phyloP scores from a whole-genome alignment of 306 rosid genomes.

The Albizia julibrissin region DNA sequence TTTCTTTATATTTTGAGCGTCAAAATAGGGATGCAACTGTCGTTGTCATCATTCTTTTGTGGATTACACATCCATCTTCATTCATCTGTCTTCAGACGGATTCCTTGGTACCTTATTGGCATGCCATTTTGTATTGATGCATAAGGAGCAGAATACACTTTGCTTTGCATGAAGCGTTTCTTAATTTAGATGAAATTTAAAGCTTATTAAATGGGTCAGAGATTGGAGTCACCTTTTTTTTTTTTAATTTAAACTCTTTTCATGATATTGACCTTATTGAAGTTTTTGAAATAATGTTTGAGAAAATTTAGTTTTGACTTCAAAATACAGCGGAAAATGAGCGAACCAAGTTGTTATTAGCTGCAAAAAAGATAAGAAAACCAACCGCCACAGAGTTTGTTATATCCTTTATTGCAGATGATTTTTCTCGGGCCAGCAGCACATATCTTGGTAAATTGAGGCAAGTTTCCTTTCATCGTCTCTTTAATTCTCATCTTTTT shows the following conservation, averaged over 20 bases:
- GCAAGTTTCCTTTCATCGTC: slow-evolving; percentile 40
- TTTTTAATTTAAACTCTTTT: background rate
- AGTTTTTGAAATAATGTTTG: slow-evolving; percentile 17
- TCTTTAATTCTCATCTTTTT: slow-evolving; percentile 2
- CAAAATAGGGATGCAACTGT: background rate
- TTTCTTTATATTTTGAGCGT: slow-evolving; percentile 8
- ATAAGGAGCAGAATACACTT: background rate
- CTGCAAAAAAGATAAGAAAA: slow-evolving; percentile 69
- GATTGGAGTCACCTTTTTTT: background rate
- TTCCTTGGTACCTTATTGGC: background rate
- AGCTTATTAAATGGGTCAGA: slow-evolving; percentile 27
- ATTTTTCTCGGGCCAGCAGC: slow-evolving; percentile 62
- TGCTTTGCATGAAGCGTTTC: background rate
- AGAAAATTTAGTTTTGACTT: slow-evolving; percentile 29
- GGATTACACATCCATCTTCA: background rate
- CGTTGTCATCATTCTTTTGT: background rate
- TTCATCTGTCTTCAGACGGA: background rate
- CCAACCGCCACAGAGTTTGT: slow-evolving; percentile 60
- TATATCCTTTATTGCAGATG: slow-evolving; percentile 57
- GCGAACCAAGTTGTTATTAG: slow-evolving; percentile 60
- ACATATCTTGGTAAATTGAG: slow-evolving; percentile 76
- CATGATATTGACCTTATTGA: background rate
- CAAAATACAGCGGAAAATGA: slow-evolving; percentile 58
- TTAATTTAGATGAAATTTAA: background rate
- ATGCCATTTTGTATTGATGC: background rate